These are phyloP conservation scores for Globisporangium lucens DNA, from an alignment of 352 stramenopile genomes.

Conservation along the genomic window DNA sequence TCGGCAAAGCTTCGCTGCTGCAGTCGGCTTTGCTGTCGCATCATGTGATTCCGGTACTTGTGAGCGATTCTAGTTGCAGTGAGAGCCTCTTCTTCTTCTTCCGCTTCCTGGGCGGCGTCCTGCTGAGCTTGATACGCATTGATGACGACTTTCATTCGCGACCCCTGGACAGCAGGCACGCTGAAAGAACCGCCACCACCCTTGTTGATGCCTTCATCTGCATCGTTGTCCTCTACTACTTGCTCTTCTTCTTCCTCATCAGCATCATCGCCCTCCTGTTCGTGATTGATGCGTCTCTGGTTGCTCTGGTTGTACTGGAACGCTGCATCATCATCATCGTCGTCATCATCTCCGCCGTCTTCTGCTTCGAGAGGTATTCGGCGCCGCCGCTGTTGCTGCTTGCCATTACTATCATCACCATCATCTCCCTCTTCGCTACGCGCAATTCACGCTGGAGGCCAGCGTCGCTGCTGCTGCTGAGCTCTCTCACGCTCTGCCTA, in stretches of 20 bases:
- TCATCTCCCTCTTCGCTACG: constrained; percentile 13
- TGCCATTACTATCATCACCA: neutral
- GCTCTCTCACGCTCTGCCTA: neutral
- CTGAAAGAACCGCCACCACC: neutral
- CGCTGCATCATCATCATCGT: constrained; percentile 28
- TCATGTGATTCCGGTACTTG: constrained; percentile 27
- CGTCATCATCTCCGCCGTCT: constrained; percentile 20
- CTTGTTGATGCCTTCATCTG: neutral
- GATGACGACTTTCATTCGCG: constrained; percentile 17
- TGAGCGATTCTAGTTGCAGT: constrained; percentile 34
- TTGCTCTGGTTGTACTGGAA: constrained; percentile 25
- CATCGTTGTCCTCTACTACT: neutral
- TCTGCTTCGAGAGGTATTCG: constrained; percentile 8
- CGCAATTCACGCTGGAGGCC: neutral
- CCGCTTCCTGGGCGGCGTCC: neutral
- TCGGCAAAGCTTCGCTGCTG: constrained; percentile 17
- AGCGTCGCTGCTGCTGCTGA: neutral
- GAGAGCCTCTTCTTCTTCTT: neutral
- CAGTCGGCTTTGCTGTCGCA: constrained; percentile 14
- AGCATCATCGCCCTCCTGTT: constrained; percentile 3
- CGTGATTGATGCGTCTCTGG: neutral
- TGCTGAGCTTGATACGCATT: constrained; percentile 15
- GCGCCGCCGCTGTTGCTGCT: neutral
- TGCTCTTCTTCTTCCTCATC: constrained; percentile 1
- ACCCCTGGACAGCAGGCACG: neutral